Evolutionary conservation across 139 green algal genomes (phyloP), one percentile per base, ranked within the genome.

Genomic region (Chlorella sp.): DNA sequence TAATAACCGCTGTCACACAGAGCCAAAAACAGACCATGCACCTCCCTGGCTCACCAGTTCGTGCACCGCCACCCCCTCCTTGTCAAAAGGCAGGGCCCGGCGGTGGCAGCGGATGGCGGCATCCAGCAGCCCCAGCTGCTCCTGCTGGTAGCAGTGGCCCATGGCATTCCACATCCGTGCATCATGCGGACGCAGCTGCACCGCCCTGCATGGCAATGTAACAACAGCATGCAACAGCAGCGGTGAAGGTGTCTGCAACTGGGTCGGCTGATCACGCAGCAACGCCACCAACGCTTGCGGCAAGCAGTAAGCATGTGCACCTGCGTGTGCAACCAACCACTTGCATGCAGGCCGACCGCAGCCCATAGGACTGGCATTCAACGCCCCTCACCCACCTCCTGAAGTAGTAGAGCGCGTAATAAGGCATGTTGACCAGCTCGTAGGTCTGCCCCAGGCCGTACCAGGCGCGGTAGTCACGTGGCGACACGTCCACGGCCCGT

Each of bases 371-470:
- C 51, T 3, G 2, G 51, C 11, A 8, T 11, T 11, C 46, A 60
- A 26, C 14, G 13, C 51, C 51, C 51, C 9, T 20, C 30, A 24
- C 76, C 14, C 38, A 79, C 81, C 81, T 87, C 36, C 80, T 81
- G 86, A 94, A 98, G 90, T 98, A 98, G 88, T 97, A 93, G 68
- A 98, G 84, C 24, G 95, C 95, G 56, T 97, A 96, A 69, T 93
- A 94, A 3, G 94, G 95, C 95, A 98, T 96, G 80, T 91, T 85
- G 56, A 99, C 92, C 83, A 99, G 93, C 93, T 99, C 97, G 86
- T 99, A 99, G 34, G 96, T 98, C 88, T 99, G 97, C 11, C 97
- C 96, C 74, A 98, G 92, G 24, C 97, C 96, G 90, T 99, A 99
- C 96, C 97, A 99, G 28, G 97, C 97, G 0, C 97, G 87, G 90